phyloP scores from a whole-genome alignment of 2,329 filamentous ascomycete species.

The Alternaria tenuissima region DNA sequence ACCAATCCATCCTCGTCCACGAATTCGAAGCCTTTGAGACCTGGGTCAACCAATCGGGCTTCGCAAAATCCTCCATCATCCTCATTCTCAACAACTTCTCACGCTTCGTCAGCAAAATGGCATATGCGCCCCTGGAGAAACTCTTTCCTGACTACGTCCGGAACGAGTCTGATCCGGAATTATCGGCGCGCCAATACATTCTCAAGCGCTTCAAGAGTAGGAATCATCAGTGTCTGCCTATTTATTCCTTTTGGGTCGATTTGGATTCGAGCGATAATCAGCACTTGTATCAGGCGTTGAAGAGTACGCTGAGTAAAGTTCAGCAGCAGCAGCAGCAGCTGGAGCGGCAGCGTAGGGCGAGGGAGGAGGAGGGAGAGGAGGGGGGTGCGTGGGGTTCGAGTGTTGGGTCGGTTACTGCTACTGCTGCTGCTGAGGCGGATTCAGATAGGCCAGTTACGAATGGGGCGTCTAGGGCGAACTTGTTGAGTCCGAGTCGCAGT shows the following conservation, averaged over 20 bases:
- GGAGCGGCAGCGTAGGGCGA: constrained; percentile 27
- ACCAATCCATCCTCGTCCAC: constrained; percentile 39
- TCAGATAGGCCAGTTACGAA: background rate
- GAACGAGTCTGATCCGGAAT: constrained; percentile 30
- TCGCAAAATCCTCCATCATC: constrained; percentile 40
- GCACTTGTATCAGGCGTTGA: constrained; percentile 46
- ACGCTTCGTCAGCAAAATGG: constrained; percentile 44
- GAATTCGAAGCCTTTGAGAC: constrained; percentile 44
- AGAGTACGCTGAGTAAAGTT: constrained; percentile 45
- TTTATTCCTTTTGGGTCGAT: constrained; percentile 51
- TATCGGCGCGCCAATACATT: constrained; percentile 43
- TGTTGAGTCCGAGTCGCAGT: background rate
- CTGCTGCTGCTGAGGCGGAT: background rate
- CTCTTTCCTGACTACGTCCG: constrained; percentile 43
- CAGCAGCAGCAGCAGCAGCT: constrained; percentile 18
- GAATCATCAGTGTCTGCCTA: constrained; percentile 38
- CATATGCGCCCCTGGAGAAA: constrained; percentile 37
- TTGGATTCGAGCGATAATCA: constrained; percentile 47
- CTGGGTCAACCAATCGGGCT: constrained; percentile 42
- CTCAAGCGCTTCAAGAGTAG: constrained; percentile 43
- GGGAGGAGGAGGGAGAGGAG: constrained; percentile 26
- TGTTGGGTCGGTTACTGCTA: background rate
- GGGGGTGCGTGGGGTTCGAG: constrained; percentile 25
- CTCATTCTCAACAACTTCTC: constrained; percentile 49
- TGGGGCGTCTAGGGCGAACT: background rate